A percentile compares a stretch with the other conserved stretches of the same genome.
These are phyloP conservation scores for Sungouiella thailandica DNA, from an alignment of 805 yeast genomes.

Conservation along the genomic window DNA sequence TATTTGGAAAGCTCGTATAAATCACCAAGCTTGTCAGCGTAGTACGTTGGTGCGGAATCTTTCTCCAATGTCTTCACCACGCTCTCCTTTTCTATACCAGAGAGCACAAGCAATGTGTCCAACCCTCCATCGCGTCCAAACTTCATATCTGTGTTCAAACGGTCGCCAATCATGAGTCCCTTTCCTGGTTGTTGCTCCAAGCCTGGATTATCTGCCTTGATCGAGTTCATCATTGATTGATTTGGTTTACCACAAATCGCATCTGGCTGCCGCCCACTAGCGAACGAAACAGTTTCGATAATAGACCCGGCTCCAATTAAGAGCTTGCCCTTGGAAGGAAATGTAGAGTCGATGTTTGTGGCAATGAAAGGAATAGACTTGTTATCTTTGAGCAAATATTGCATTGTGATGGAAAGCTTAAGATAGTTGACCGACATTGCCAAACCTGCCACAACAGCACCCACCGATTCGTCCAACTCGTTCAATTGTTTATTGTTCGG, in stretches of 20 bases:
- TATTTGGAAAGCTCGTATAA: conserved; percentile 47
- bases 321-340: conserved; percentile 79
- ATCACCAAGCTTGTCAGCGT: conserved; percentile 72
- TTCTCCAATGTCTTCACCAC: conserved; percentile 39
- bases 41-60: conserved; percentile 58
- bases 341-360: conserved; percentile 92
- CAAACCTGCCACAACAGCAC: conserved; percentile 87
- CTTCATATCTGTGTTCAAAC: conserved; percentile 90
- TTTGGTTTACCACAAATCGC: conserved; percentile 89
- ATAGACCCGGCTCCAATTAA: conserved; percentile 96
- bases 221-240: conserved; percentile 83
- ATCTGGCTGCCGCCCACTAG: conserved; percentile 78
- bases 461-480: conserved; percentile 67
- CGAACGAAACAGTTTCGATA: conserved; percentile 67
- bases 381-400: conserved; percentile 58
- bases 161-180: conserved; percentile 92
- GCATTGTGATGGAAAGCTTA: conserved; percentile 75
- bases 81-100: conserved; percentile 83
- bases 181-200: conserved; percentile 47
- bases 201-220: conserved; percentile 55
- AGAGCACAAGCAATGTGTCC: conserved; percentile 80
- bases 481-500: conserved; percentile 50
- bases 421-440: conserved; percentile 75
- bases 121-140: conserved; percentile 87
- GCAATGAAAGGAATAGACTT: conserved; percentile 74